Evolutionary conservation across 495 filamentous ascomycete species (phyloP), one percentile per base, ranked within the genome.

Genomic region (Talaromyces wortmannii): DNA sequence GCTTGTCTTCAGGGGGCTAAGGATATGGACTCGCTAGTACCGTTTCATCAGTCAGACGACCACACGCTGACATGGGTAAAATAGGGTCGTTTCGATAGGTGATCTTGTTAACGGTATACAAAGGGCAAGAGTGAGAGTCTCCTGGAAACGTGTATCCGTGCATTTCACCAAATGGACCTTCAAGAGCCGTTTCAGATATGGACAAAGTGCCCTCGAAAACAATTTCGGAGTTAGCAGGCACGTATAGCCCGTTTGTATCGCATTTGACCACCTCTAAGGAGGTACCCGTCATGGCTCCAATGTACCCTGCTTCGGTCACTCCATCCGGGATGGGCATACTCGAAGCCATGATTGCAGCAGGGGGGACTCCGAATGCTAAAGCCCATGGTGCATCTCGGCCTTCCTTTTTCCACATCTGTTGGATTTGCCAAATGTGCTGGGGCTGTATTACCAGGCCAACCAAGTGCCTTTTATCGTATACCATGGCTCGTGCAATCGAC

Each of bases 401-500:
- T n/a, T 57, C 58, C 6, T 63, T 61, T 46, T 68, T 70, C 70
- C 69, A 75, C 61, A 63, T 62, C 50, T 73, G 61, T 15, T 59
- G 56, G 17, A 75, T 73, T 36, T 61, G 52, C 32, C 67, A 61
- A 47, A 69, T 66, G 43, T 73, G 61, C 55, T 75, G 70, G 3
- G 60, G 59, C 18, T 62, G 52, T 31, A 68, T 67, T 6, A 69
- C 61, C 5, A 59, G 59, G 10, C 70, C 67, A 0, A 58, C 59
- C 2, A 75, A 17, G 8, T 59, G 56, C 7, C 58, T 59, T 32
- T 67, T 68, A 43, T 68, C 69, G 42, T 64, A 45, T 1, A 73
- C 60, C 72, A 75, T 73, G 8, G 63, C 67, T 2, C 72, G 64
- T 0, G 66, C 61, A 43, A 73, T 72, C 10, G 72, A 73, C 70